Conservation (phyloP, 345 rosid genomes). For the Salix purpurea region DNA sequence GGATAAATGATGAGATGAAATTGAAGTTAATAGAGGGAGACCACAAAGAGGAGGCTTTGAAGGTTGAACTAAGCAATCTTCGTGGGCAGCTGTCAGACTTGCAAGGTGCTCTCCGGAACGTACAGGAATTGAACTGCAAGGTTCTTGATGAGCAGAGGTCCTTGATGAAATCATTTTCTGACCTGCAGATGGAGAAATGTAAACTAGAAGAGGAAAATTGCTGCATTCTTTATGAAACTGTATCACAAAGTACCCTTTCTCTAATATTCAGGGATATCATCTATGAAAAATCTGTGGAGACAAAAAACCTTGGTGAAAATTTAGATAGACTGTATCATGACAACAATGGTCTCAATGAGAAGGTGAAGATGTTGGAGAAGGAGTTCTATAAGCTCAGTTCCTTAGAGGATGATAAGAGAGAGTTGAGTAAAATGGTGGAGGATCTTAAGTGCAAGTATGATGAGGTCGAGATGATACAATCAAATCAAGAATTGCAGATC, state of each 20-base stretch:
- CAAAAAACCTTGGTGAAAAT: constrained; percentile 37
- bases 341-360: constrained; percentile 53
- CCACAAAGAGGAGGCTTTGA: constrained; percentile 53
- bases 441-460: constrained; percentile 56
- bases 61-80: constrained; percentile 45
- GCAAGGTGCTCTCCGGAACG: constrained; percentile 36
- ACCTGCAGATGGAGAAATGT: constrained; percentile 44
- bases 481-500: constrained; percentile 48
- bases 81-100: constrained; percentile 42
- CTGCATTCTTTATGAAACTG: constrained; percentile 39
- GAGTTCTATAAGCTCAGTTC: constrained; percentile 40
- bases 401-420: constrained; percentile 36
- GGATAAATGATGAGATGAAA: constrained; percentile 46
- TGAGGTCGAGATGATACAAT: constrained; percentile 41
- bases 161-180: constrained; percentile 39
- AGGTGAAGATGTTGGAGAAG: constrained; percentile 37
- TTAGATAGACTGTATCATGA: constrained; percentile 38
- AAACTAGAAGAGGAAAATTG: constrained; percentile 59
- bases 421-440: constrained; percentile 41
- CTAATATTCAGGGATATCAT: constrained; percentile 46
- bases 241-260: constrained; percentile 56
- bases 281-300: constrained; percentile 42
- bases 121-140: constrained; percentile 51
- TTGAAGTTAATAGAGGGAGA: constrained; percentile 47
- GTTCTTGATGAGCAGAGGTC: constrained; percentile 43